A percentile compares a stretch with the other conserved stretches of the same genome.
Conservation (phyloP, 2,329 filamentous ascomycete genomes). For the Xylariaceae sp. region DNA sequence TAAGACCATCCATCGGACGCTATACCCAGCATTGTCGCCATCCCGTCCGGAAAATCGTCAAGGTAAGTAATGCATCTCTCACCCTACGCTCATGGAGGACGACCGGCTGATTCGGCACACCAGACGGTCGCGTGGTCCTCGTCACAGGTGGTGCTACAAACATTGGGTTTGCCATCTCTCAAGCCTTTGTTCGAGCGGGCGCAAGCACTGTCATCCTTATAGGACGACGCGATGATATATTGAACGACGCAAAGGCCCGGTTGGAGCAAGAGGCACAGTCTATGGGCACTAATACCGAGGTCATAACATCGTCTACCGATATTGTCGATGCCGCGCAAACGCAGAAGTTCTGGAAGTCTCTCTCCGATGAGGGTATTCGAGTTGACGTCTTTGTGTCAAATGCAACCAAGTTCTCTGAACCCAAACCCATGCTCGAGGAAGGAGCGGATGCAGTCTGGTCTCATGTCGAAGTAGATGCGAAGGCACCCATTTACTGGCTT, state of each 20-base stretch:
- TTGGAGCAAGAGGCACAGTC: background rate
- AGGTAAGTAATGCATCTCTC: background rate
- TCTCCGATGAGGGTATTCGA: background rate
- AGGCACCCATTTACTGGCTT: too few relatives aligned
- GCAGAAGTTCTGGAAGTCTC: background rate
- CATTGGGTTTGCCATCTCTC: background rate
- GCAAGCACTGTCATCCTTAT: background rate
- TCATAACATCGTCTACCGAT: background rate
- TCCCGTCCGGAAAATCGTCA: background rate
- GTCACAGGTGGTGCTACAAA: background rate
- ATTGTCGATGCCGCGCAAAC: background rate
- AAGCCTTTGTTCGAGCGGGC: background rate
- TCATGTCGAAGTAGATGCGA: too few relatives aligned
- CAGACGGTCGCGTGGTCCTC: background rate
- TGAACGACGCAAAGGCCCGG: background rate
- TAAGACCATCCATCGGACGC: background rate
- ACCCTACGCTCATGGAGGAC: too few relatives aligned
- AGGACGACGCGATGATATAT: background rate
- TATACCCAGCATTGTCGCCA: background rate
- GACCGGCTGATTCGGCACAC: too few relatives aligned
- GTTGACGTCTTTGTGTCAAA: background rate
- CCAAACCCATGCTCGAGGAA: background rate
- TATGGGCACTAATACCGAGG: background rate
- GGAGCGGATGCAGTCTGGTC: too few relatives aligned
- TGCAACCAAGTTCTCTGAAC: background rate